These are phyloP conservation scores for Ramaria sp. DNA, from an alignment of 768 basidiomycete genomes.

Conservation along the genomic window DNA sequence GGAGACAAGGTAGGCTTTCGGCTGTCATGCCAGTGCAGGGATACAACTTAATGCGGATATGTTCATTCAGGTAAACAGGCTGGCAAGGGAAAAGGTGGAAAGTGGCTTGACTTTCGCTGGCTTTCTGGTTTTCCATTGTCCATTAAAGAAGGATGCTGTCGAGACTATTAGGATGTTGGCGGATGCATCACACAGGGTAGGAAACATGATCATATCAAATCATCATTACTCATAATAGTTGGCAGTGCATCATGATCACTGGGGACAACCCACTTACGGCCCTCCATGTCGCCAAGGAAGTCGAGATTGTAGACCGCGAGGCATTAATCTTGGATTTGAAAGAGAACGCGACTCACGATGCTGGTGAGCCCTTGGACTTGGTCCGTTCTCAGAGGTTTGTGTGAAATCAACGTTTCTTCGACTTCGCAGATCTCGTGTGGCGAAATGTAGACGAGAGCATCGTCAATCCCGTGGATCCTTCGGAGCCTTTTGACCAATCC, in stretches of 20 bases:
- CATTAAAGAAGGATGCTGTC: constrained; percentile 88
- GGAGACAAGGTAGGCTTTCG: constrained; percentile 52
- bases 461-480: constrained; percentile 76
- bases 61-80: constrained; percentile 67
- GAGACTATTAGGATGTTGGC: constrained; percentile 87
- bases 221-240: neutral
- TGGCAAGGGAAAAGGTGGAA: constrained; percentile 77
- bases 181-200: constrained; percentile 90
- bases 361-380: constrained; percentile 35
- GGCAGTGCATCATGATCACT: constrained; percentile 96
- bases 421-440: constrained; percentile 69
- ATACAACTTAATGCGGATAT: neutral
- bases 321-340: constrained; percentile 85
- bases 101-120: constrained; percentile 76
- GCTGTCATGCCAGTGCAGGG: neutral
- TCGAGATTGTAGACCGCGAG: constrained; percentile 95
- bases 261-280: constrained; percentile 98
- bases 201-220: constrained; percentile 21
- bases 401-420: constrained; percentile 1
- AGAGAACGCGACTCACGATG: constrained; percentile 64
- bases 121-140: constrained; percentile 98
- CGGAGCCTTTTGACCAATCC: constrained; percentile 62
- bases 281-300: constrained; percentile 89
- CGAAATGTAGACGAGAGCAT: constrained; percentile 87
- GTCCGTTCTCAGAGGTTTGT: neutral